These are phyloP conservation scores for Tricholoma saponaceum DNA, from an alignment of 768 basidiomycete genomes.

Conservation along the genomic window DNA sequence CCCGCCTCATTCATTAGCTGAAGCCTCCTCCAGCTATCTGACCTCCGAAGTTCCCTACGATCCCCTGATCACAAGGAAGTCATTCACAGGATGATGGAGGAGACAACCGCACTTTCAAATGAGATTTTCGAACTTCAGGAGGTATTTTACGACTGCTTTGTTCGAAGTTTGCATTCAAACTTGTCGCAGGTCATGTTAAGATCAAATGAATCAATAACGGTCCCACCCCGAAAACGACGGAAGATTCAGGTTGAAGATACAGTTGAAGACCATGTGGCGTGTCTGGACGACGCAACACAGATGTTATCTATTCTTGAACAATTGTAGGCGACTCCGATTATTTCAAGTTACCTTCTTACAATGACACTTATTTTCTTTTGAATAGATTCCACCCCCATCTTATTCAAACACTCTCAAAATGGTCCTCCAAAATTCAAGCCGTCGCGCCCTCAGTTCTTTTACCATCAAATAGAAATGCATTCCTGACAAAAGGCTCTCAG, in stretches of 20 bases:
- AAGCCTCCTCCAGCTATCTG: constrained; percentile 24
- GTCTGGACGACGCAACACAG: constrained; percentile 39
- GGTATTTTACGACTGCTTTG: constrained; percentile 31
- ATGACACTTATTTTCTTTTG: neutral
- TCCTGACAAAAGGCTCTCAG: constrained; percentile 52
- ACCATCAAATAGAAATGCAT: constrained; percentile 66
- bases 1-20: neutral
- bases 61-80: constrained; percentile 39
- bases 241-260: constrained; percentile 33
- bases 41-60: constrained; percentile 32
- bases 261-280: constrained; percentile 26
- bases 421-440: constrained; percentile 94
- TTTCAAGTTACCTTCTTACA: neutral
- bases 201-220: constrained; percentile 41
- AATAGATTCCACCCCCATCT: constrained; percentile 61
- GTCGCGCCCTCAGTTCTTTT: constrained; percentile 78
- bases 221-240: constrained; percentile 56
- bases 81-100: constrained; percentile 51
- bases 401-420: constrained; percentile 80
- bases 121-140: constrained; percentile 69
- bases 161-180: neutral
- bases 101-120: constrained; percentile 57
- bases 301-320: constrained; percentile 45
- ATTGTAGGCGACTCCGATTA: constrained; percentile 34
- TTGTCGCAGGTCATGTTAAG: constrained; percentile 38